Base-by-base conservation (phyloP, 148 eudicot genomes). In the Rhododendron henanense region DNA sequence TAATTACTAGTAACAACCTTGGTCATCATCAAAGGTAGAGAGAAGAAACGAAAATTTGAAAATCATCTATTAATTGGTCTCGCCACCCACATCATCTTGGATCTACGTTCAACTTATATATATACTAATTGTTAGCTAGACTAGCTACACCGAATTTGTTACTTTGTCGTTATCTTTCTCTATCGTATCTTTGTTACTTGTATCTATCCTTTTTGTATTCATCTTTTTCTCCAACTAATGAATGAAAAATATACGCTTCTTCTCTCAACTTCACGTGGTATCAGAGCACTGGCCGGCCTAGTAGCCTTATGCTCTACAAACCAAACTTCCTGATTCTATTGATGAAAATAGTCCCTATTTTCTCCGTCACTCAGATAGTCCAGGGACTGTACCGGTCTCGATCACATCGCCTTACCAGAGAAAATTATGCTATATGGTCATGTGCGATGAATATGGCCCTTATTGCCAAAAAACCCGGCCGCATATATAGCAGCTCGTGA, bases 1-100 rank as follows among this genome's bases (percentile, higher is more conserved):
- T 11, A 41, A 5, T 5, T 6, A 41, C 0, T 1, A 28, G 28
- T 28, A 50, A 95, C 94, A 90, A 93, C 88, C 94, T 92, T 85
- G 93, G 92, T 93, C 94, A 91, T 93, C 94, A 41, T 41, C 45
- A 0, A 90, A 91, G 93, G 69, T 91, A 91, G 91, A 91, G 92
- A 3, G 59, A 53, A 53, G 59, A 15, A 53, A 2, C 18, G 10
- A 53, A 53, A 53, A 14, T 15, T 3, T 53, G 13, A 14, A 53
- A 14, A 14, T 53, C 13, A 14, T 15, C 18, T 53, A 15, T 53
- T 31, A 31, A 31, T 31, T 15, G 59, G 59, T 53, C 19, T 15
- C 18, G 3, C 59, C 44, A 41, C 59, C 59, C 18, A 15, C 16
- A 14, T 3, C 18, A 14, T 19, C 19, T 53, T 53, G 59, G 5